These are phyloP conservation scores for Fusarium sp. DNA, from an alignment of 2,329 filamentous ascomycete genomes.

Conservation along the genomic window DNA sequence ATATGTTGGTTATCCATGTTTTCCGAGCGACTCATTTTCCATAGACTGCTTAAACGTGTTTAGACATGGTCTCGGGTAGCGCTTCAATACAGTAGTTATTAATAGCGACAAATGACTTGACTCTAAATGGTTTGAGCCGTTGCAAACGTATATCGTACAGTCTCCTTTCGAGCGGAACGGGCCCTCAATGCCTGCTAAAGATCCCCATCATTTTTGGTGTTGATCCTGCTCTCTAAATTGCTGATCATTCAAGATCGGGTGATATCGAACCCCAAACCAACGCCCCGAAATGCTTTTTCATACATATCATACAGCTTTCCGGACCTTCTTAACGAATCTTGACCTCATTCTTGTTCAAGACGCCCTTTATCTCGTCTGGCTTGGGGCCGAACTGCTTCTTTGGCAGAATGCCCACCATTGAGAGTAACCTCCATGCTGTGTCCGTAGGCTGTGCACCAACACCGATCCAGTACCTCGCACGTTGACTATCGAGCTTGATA, in stretches of 20 bases:
- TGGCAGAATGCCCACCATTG: slow-evolving; percentile 71
- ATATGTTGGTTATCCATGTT: slow-evolving; percentile 37
- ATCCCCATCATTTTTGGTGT: neutral
- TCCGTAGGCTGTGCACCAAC: slow-evolving; percentile 96
- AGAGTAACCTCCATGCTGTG: slow-evolving; percentile 85
- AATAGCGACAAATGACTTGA: slow-evolving; percentile 30
- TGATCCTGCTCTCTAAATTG: slow-evolving; percentile 6
- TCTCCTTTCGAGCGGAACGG: neutral
- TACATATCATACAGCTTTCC: slow-evolving; percentile 46
- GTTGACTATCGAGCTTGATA: slow-evolving; percentile 82
- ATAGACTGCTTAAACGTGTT: slow-evolving; percentile 36
- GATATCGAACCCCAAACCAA: slow-evolving; percentile 40
- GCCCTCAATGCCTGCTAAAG: neutral
- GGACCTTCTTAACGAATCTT: slow-evolving; percentile 46
- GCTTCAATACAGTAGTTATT: slow-evolving; percentile 39
- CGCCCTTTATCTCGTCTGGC: slow-evolving; percentile 41
- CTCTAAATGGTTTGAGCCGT: slow-evolving; percentile 2
- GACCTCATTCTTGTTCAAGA: slow-evolving; percentile 46
- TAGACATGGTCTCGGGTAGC: slow-evolving; percentile 41
- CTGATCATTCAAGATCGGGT: slow-evolving; percentile 12
- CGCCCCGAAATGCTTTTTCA: slow-evolving; percentile 44
- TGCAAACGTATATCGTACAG: slow-evolving; percentile 33
- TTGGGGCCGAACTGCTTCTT: slow-evolving; percentile 54
- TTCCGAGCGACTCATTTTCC: slow-evolving; percentile 33
- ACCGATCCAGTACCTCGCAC: slow-evolving; percentile 95